These are phyloP conservation scores for Oenanthe sinensis DNA, from an alignment of 129 eudicot genomes.

Conservation along the genomic window DNA sequence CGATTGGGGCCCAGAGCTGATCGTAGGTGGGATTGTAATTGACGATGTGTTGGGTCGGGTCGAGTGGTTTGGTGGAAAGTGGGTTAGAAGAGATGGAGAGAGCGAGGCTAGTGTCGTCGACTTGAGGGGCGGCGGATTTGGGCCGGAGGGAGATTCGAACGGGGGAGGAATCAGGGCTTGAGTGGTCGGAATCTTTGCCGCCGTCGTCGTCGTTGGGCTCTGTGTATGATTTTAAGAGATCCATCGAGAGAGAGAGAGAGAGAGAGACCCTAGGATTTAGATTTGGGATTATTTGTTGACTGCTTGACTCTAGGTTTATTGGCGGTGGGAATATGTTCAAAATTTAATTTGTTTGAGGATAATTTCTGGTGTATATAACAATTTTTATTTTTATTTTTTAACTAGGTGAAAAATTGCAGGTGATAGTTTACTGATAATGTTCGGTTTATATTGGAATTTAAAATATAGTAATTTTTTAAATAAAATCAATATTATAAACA, in stretches of 20 bases:
- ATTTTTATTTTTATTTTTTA: too few species aligned
- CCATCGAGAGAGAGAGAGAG: conserved; percentile 18
- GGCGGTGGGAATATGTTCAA: not conserved
- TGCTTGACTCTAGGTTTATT: not conserved
- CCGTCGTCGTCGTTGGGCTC: conserved; percentile 27
- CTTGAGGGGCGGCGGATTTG: conserved; percentile 86
- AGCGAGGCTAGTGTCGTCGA: conserved; percentile 88
- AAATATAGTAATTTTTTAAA: too few species aligned
- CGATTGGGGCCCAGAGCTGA: conserved; percentile 92
- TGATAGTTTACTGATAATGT: too few species aligned
- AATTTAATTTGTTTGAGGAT: too few species aligned
- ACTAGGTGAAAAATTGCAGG: too few species aligned
- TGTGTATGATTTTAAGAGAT: conserved; percentile 33
- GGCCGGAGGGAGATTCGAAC: conserved; percentile 50
- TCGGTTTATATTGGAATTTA: too few species aligned
- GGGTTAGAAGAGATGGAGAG: conserved; percentile 50
- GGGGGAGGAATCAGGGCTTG: conserved; percentile 57
- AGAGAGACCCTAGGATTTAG: not conserved
- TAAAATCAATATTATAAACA: too few species aligned
- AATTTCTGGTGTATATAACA: too few species aligned
- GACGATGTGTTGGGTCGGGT: conserved; percentile 80
- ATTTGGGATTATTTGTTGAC: not conserved
- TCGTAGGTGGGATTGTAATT: conserved; percentile 86
- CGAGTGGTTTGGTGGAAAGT: conserved; percentile 48
- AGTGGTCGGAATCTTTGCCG: not conserved